Evolutionary conservation across 768 basidiomycete species (phyloP).

Genomic region (Hypholoma sublateritium): DNA sequence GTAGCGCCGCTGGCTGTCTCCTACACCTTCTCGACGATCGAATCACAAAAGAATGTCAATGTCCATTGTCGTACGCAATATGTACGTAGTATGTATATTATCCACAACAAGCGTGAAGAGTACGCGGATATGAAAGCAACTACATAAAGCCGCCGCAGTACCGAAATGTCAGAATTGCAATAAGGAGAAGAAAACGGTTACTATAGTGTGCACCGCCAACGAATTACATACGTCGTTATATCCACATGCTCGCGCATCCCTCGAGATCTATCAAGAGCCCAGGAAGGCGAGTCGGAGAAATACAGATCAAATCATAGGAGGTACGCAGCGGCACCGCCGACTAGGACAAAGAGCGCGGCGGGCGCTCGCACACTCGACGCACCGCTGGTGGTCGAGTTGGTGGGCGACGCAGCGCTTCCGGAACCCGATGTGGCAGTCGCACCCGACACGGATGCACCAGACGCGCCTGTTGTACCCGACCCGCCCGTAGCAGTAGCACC

Average conservation of each 20-base stretch:
- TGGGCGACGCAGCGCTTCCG: neutral
- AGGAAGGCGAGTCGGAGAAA: too few relatives aligned
- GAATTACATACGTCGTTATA: too few relatives aligned
- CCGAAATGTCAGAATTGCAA: too few relatives aligned
- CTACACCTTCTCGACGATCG: too few relatives aligned
- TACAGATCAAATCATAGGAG: neutral
- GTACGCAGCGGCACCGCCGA: neutral
- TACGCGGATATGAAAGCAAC: too few relatives aligned
- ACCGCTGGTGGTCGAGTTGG: neutral
- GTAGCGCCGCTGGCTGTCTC: too few relatives aligned
- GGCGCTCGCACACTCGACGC: neutral
- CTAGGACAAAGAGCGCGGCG: neutral
- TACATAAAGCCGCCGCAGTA: too few relatives aligned
- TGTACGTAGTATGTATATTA: neutral
- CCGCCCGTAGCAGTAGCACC: neutral
- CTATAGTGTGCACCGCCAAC: too few relatives aligned
- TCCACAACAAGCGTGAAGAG: neutral
- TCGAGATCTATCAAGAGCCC: too few relatives aligned
- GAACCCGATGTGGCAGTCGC: neutral
- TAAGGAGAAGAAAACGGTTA: too few relatives aligned
- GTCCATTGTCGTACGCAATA: neutral
- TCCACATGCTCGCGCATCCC: too few relatives aligned
- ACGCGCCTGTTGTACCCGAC: neutral
- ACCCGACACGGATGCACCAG: neutral
- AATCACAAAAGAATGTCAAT: slow-evolving; percentile 1